A percentile compares a stretch with the other conserved stretches of the same genome.
Conservation (phyloP, 371 early-diverging fungal genomes). For the Rhizomucor pusillus region DNA sequence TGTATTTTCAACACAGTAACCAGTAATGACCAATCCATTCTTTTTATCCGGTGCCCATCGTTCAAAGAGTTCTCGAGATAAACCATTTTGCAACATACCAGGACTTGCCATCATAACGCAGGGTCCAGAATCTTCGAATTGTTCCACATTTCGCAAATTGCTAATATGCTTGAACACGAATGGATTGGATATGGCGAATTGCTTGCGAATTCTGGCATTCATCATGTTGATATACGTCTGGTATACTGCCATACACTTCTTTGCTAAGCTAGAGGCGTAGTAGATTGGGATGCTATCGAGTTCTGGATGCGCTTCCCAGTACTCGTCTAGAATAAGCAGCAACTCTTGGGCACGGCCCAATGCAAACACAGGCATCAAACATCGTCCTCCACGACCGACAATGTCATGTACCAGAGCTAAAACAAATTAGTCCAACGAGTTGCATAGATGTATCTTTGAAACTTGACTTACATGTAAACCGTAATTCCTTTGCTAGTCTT, state of each 20-base stretch:
- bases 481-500: slow-evolving; percentile 91
- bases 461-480: slow-evolving; percentile 75
- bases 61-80: slow-evolving; percentile 98
- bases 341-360: slow-evolving; percentile 99
- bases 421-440: background rate
- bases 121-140: slow-evolving; percentile 97
- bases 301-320: slow-evolving; percentile 97
- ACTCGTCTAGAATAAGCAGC: slow-evolving; percentile 98
- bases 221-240: slow-evolving; percentile 99
- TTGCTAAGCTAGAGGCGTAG: slow-evolving; percentile 97
- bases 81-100: slow-evolving; percentile 99
- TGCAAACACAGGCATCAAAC: slow-evolving; percentile 99
- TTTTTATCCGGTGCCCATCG: slow-evolving; percentile 96
- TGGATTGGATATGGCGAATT: slow-evolving; percentile 93
- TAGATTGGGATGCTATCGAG: slow-evolving; percentile 97
- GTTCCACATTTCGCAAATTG: slow-evolving; percentile 88
- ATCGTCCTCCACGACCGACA: slow-evolving; percentile 96
- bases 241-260: slow-evolving; percentile 98
- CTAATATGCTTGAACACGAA: slow-evolving; percentile 98
- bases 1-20: slow-evolving; percentile 99
- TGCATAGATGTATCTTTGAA: background rate
- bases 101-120: slow-evolving; percentile 99
- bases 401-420: slow-evolving; percentile 84
- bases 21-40: slow-evolving; percentile 98
- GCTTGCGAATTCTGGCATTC: slow-evolving; percentile 96